These are phyloP conservation scores for Pochonia chlamydosporia DNA, from an alignment of 2,329 filamentous ascomycete species.

Conservation along the genomic window DNA sequence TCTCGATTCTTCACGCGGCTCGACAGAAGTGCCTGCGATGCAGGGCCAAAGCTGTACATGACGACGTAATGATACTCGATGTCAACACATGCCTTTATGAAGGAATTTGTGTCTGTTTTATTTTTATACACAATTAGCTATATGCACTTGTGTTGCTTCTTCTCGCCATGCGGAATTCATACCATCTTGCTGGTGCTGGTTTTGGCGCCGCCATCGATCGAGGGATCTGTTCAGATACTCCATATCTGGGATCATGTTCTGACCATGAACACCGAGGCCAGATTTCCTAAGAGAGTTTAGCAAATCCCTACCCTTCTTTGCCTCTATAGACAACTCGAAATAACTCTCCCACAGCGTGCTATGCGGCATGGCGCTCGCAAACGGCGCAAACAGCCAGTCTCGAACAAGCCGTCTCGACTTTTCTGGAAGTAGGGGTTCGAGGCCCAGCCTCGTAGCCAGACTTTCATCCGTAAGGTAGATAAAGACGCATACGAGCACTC, in stretches of 20 bases:
- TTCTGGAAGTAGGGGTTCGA: conserved; percentile 11
- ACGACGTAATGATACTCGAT: conserved; percentile 11
- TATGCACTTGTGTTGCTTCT: too few relatives aligned
- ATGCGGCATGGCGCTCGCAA: conserved; percentile 9
- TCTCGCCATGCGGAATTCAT: not conserved
- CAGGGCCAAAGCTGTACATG: conserved; percentile 11
- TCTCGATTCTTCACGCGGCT: conserved; percentile 4
- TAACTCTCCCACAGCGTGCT: conserved; percentile 12
- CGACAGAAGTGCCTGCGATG: conserved; percentile 3
- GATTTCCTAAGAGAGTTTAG: conserved; percentile 6
- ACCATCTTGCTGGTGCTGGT: conserved; percentile 6
- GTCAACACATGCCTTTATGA: conserved; percentile 8
- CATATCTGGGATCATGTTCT: conserved; percentile 8
- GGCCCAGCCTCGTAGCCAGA: conserved; percentile 7
- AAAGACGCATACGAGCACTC: conserved; percentile 11
- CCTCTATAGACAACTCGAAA: conserved; percentile 10
- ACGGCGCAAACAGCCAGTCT: conserved; percentile 10
- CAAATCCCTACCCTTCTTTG: conserved; percentile 11
- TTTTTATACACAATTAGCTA: too few relatives aligned
- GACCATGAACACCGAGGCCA: not conserved
- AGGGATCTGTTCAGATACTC: conserved; percentile 6
- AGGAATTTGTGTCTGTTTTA: conserved; percentile 5
- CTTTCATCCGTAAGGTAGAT: conserved; percentile 12
- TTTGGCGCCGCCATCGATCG: conserved; percentile 9
- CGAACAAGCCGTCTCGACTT: conserved; percentile 12